Evolutionary conservation across 2,329 filamentous ascomycete genomes (phyloP).

Genomic region (Colletotrichum sidae): DNA sequence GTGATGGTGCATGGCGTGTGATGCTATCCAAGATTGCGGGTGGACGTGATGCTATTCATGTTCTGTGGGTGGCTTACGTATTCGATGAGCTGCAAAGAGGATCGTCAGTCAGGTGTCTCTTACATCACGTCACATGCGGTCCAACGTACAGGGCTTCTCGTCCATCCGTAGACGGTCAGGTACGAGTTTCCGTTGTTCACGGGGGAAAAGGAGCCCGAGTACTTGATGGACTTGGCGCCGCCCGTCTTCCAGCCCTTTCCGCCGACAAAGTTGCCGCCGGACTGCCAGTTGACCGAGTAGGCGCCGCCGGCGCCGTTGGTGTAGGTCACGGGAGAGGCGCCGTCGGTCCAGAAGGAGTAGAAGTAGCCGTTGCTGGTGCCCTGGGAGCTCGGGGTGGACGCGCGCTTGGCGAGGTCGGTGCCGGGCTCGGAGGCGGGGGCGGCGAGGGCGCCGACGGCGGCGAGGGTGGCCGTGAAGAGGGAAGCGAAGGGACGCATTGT

Average conservation of each 20-base stretch:
- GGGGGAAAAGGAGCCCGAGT: slow-evolving; percentile 46
- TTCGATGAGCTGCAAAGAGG: slow-evolving; percentile 20
- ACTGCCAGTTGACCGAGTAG: slow-evolving; percentile 59
- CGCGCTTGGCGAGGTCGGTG: slow-evolving; percentile 28
- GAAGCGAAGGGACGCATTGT: slow-evolving; percentile 32
- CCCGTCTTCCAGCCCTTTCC: slow-evolving; percentile 70
- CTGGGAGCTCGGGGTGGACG: slow-evolving; percentile 42
- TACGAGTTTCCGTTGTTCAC: slow-evolving; percentile 48
- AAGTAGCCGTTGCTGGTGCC: slow-evolving; percentile 53
- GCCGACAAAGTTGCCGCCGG: slow-evolving; percentile 64
- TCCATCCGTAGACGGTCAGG: slow-evolving; percentile 54
- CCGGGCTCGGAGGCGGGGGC: slow-evolving; percentile 26
- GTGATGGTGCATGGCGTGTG: too few relatives aligned
- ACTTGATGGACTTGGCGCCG: slow-evolving; percentile 49
- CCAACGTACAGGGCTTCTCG: slow-evolving; percentile 48
- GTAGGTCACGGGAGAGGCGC: slow-evolving; percentile 53
- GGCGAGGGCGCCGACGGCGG: slow-evolving; percentile 32
- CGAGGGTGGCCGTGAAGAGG: slow-evolving; percentile 31
- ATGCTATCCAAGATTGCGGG: too few relatives aligned
- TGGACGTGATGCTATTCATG: too few relatives aligned
- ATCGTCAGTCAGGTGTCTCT: neutral
- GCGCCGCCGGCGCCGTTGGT: slow-evolving; percentile 55
- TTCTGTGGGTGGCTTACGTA: slow-evolving; percentile 32
- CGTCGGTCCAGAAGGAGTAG: slow-evolving; percentile 59
- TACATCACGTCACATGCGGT: neutral